phyloP scores from a whole-genome alignment of 805 yeast genomes.

The Pichia californica region DNA sequence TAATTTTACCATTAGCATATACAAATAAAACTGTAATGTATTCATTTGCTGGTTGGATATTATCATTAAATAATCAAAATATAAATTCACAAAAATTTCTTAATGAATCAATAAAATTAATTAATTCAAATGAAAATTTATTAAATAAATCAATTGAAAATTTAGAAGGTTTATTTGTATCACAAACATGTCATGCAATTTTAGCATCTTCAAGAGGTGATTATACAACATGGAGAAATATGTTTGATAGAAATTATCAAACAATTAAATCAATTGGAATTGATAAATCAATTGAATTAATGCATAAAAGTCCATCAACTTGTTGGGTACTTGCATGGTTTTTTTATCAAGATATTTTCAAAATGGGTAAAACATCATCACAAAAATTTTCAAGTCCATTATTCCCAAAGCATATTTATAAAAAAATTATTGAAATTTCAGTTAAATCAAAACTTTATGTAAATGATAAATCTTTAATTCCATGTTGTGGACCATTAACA shows the following conservation, averaged over 20 bases:
- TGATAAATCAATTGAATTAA: not conserved
- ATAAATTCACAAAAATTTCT: not conserved
- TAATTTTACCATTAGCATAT: not conserved
- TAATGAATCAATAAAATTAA: not conserved
- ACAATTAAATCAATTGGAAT: not conserved
- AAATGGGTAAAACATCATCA: not conserved
- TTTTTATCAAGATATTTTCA: constrained; percentile 5
- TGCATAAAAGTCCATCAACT: not conserved
- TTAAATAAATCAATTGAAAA: no score
- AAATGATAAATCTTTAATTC: not conserved
- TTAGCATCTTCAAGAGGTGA: constrained; percentile 1
- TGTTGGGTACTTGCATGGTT: constrained; percentile 2
- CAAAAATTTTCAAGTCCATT: not conserved
- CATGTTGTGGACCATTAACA: not conserved
- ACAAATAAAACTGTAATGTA: constrained; percentile 1
- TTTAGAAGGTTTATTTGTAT: not conserved
- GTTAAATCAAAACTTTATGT: not conserved
- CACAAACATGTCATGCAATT: not conserved
- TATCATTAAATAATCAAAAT: not conserved
- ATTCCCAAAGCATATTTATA: not conserved
- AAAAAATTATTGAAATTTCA: not conserved
- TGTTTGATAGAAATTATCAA: not conserved
- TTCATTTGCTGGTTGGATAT: constrained; percentile 5
- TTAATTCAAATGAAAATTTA: not conserved
- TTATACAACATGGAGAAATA: not conserved